Percentiles rank a stretch among this genome's conserved stretches.
phyloP scores from a whole-genome alignment of 106 monocot genomes.

The Acanthochlamys bracteata region DNA sequence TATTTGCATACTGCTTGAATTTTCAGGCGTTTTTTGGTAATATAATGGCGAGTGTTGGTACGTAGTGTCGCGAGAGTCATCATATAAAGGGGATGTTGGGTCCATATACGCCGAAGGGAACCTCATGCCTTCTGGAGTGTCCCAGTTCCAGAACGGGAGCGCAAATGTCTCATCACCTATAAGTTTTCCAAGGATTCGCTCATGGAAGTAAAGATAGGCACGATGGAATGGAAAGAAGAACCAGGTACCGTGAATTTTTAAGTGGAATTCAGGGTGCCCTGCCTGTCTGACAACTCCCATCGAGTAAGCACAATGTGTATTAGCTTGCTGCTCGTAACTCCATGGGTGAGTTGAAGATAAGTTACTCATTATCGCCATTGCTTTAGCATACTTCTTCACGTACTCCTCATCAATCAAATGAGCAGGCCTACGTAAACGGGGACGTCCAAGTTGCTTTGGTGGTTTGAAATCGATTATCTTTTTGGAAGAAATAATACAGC shows the following conservation, averaged over 20 bases:
- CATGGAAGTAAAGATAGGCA: slow-evolving; percentile 29
- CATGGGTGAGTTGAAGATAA: background rate
- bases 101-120: slow-evolving; percentile 10
- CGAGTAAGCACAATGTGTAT: background rate
- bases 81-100: background rate
- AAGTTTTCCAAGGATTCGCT: slow-evolving; percentile 24
- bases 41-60: background rate
- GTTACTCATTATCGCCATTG: background rate
- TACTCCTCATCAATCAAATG: background rate
- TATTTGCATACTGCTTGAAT: background rate
- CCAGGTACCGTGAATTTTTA: slow-evolving; percentile 18
- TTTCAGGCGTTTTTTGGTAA: background rate
- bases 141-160: slow-evolving; percentile 32
- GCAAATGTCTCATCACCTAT: slow-evolving; percentile 31
- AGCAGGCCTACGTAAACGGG: background rate
- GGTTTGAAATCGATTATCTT: background rate
- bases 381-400: background rate
- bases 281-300: background rate
- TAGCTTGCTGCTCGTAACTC: background rate
- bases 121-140: slow-evolving; percentile 22
- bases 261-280: background rate
- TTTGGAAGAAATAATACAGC: too few species aligned
- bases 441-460: background rate
- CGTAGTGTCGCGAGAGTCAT: background rate
- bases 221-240: slow-evolving; percentile 33